Conservation (phyloP, 257 asterid species). For the Przewalskia tangutica region DNA sequence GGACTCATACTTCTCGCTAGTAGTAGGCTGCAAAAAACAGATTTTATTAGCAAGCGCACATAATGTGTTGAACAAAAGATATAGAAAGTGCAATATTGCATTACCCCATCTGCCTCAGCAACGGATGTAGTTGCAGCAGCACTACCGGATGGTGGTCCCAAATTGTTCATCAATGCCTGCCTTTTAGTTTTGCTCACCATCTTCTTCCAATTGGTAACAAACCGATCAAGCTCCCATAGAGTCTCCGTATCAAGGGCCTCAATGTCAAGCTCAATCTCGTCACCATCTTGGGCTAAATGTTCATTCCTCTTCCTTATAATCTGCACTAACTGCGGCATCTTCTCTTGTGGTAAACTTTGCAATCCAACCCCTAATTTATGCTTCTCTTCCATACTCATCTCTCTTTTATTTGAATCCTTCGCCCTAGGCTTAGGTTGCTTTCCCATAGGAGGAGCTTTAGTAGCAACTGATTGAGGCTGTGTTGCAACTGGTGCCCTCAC, state of each 20-base stretch:
- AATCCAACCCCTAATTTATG: constrained; percentile 83
- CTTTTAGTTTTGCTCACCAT: constrained; percentile 87
- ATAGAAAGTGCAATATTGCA: not conserved
- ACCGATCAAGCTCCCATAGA: constrained; percentile 93
- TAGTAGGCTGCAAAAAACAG: constrained; percentile 28
- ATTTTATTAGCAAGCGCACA: not conserved
- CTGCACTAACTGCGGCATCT: constrained; percentile 86
- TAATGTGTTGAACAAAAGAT: not conserved
- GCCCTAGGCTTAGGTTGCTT: constrained; percentile 94
- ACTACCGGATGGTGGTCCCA: constrained; percentile 11
- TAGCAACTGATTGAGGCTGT: constrained; percentile 26
- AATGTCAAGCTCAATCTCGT: constrained; percentile 95
- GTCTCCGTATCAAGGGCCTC: constrained; percentile 92
- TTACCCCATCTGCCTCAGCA: constrained; percentile 56
- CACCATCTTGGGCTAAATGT: constrained; percentile 89
- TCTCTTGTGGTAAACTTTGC: constrained; percentile 92
- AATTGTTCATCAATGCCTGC: constrained; percentile 55
- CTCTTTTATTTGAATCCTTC: constrained; percentile 75
- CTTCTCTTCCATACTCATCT: constrained; percentile 91
- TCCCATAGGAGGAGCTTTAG: constrained; percentile 12
- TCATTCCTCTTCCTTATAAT: constrained; percentile 79
- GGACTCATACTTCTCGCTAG: constrained; percentile 47
- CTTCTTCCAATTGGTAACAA: constrained; percentile 96
- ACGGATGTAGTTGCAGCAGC: constrained; percentile 24
- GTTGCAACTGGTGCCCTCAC: constrained; percentile 29